Evolutionary conservation across 805 yeast genomes (phyloP).

Genomic region (Yarrowia keelungensis): DNA sequence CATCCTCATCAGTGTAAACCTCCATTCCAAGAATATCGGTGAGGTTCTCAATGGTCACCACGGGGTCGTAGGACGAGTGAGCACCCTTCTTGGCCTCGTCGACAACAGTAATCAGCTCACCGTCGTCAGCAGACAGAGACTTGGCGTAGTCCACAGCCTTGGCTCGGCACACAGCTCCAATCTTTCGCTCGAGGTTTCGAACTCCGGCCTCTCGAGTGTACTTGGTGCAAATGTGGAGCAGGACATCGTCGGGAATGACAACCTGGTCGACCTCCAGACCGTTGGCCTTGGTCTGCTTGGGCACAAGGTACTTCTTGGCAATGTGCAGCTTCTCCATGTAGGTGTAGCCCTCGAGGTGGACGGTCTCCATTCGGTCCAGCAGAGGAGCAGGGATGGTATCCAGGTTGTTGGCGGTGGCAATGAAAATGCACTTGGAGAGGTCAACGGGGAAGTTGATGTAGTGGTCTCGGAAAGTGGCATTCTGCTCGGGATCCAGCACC

Average conservation of each 20-base stretch:
- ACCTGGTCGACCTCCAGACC: slow-evolving; percentile 62
- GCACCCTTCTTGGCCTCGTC: slow-evolving; percentile 18
- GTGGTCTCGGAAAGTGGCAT: slow-evolving; percentile 76
- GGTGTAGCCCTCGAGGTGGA: slow-evolving; percentile 79
- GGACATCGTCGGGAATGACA: slow-evolving; percentile 58
- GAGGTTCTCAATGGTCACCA: slow-evolving; percentile 62
- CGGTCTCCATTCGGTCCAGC: slow-evolving; percentile 83
- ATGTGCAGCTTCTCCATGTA: slow-evolving; percentile 77
- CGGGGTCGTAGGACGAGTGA: slow-evolving; percentile 50
- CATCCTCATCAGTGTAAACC: slow-evolving; percentile 54
- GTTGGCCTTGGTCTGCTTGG: slow-evolving; percentile 73
- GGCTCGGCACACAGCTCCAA: slow-evolving; percentile 79
- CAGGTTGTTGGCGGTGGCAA: slow-evolving; percentile 86
- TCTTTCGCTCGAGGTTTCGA: slow-evolving; percentile 73
- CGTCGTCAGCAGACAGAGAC: slow-evolving; percentile 25
- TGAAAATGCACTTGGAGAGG: slow-evolving; percentile 76
- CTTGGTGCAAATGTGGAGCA: slow-evolving; percentile 66
- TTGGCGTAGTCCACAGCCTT: slow-evolving; percentile 64
- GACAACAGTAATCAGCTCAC: slow-evolving; percentile 20
- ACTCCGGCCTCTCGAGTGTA: slow-evolving; percentile 91
- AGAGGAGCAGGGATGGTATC: slow-evolving; percentile 76
- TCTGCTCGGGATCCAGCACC: slow-evolving; percentile 90
- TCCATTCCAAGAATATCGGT: slow-evolving; percentile 75
- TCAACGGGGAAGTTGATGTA: slow-evolving; percentile 87
- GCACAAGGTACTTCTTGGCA: slow-evolving; percentile 70